These are phyloP conservation scores for Letharia lupina DNA, from an alignment of 495 filamentous ascomycete species.

Conservation along the genomic window DNA sequence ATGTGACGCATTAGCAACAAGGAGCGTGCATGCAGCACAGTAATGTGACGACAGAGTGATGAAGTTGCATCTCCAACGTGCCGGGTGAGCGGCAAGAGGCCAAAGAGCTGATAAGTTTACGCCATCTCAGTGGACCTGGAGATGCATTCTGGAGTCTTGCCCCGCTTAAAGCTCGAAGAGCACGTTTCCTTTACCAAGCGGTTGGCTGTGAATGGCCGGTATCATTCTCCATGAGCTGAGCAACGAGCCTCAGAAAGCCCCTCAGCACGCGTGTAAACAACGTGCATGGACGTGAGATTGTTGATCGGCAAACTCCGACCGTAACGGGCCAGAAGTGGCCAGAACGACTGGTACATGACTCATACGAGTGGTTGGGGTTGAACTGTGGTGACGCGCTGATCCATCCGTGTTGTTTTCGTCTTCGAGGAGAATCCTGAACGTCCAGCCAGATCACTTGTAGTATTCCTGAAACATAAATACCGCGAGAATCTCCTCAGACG, in stretches of 20 bases:
- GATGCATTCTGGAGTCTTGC: constrained; percentile 5
- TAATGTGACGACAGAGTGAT: constrained; percentile 15
- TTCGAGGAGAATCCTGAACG: constrained; percentile 8
- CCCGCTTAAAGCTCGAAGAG: neutral
- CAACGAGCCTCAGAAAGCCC: constrained; percentile 5
- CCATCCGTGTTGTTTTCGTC: constrained; percentile 5
- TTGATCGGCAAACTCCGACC: constrained; percentile 4
- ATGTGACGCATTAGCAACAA: constrained; percentile 21
- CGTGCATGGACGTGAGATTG: constrained; percentile 14
- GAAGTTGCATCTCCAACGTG: constrained; percentile 15
- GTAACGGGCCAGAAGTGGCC: neutral
- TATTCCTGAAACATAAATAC: constrained; percentile 25
- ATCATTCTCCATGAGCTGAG: constrained; percentile 7
- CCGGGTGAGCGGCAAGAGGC: constrained; percentile 4
- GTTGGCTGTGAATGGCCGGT: constrained; percentile 11
- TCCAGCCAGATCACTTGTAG: constrained; percentile 15
- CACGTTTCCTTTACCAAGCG: neutral
- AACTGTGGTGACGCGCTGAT: constrained; percentile 7
- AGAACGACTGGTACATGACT: constrained; percentile 5
- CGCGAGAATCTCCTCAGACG: constrained; percentile 5
- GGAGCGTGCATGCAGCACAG: constrained; percentile 12
- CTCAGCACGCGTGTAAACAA: constrained; percentile 17
- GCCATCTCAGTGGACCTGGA: constrained; percentile 17
- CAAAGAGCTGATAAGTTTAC: constrained; percentile 20
- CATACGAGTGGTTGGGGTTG: neutral